Evolutionary conservation across 495 filamentous ascomycete genomes (phyloP).

Genomic region (Bacidia gigantensis): DNA sequence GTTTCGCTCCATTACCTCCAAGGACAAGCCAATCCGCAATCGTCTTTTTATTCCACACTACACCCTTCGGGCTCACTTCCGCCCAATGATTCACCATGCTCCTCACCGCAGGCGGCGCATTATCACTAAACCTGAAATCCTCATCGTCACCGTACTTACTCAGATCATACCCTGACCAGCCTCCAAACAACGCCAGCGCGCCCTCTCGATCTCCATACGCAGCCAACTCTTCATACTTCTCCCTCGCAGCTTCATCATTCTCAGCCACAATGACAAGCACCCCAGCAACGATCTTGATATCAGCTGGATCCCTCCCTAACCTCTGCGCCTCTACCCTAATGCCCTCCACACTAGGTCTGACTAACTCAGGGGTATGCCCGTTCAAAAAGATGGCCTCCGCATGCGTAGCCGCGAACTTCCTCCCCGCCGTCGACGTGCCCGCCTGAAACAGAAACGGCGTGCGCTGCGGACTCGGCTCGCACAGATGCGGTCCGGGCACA

Average conservation of each 20-base stretch:
- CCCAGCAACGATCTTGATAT: constrained; percentile 40
- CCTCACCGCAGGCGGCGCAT: constrained; percentile 13
- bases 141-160: background rate
- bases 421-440: background rate
- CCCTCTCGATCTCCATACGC: constrained; percentile 22
- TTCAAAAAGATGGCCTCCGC: background rate
- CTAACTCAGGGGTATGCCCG: background rate
- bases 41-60: constrained; percentile 42
- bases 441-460: background rate
- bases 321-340: background rate
- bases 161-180: background rate
- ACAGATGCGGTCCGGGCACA: background rate
- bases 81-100: constrained; percentile 21
- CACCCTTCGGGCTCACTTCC: background rate
- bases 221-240: constrained; percentile 34
- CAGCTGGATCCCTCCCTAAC: constrained; percentile 30
- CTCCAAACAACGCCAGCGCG: background rate
- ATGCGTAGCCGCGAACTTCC: background rate
- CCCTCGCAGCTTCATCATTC: constrained; percentile 40
- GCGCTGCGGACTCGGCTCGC: background rate
- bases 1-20: constrained; percentile 34
- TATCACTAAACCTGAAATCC: background rate
- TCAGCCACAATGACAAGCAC: constrained; percentile 34
- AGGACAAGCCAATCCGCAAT: constrained; percentile 41
- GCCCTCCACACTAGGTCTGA: background rate